Base-by-base conservation (phyloP, 2,329 filamentous ascomycete species). In the Epichloe uncinata region DNA sequence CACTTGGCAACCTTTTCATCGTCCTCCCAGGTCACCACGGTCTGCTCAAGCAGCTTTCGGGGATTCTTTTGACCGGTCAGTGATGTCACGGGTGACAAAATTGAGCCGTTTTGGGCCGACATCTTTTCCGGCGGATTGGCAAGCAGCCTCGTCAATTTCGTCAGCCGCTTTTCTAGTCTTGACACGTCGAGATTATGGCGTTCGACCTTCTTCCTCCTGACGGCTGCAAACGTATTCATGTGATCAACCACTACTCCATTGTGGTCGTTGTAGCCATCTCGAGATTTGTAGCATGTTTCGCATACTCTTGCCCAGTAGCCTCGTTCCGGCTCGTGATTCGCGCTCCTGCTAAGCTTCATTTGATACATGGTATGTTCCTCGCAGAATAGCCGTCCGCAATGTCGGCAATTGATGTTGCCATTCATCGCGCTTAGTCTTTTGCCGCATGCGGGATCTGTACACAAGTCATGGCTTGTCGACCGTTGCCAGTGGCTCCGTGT, bases 301-400 rank as follows among this genome's bases (percentile, higher is more conserved):
- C 93, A 98, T 2, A 97, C 91, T 47, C 93, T 73, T 58, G 87
- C 95, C 93, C 93, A 98, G 57, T 87, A 79, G 7, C 93, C 93
- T 54, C 91, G 75, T 1, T 93, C 80, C 0, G 93, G 91, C 55
- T 98, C 93, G 66, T 96, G 88, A 52, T 83, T 78, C 4, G 93
- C 93, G 33, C 89, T 85, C 49, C 90, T 77, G 8, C 90, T 95
- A 11, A 98, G 74, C 72, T 94, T 96, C 86, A 97, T 97, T 70
- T 98, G 91, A 63, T 97, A 98, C 90, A 98, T 95, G 48, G 93
- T 97, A 65, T 98, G 93, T 58, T 91, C 87, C 62, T 97, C 93
- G 66, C 93, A 98, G 63, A 97, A 98, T 40, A 98, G 70, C 58
- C 84, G 84, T 6, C 93, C 93, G 61, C 93, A 98, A 55, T 90